These are phyloP conservation scores for Chlorella sp. DNA, from an alignment of 139 green algal species.

Conservation along the genomic window DNA sequence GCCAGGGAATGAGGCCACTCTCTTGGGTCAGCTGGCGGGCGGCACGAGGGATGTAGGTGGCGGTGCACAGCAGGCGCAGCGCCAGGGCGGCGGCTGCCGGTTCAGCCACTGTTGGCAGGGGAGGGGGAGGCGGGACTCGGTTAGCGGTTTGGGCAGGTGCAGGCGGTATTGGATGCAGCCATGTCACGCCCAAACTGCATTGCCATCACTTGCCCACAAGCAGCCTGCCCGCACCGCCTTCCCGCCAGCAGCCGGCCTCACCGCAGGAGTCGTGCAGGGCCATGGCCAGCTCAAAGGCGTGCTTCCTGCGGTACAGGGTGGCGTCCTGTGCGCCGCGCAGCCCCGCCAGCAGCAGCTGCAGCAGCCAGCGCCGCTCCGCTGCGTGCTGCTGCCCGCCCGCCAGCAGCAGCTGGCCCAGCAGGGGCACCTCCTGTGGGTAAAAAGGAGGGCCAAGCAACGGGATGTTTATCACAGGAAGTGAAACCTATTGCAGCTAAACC, in stretches of 20 bases:
- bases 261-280: constrained; percentile 37
- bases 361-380: constrained; percentile 64
- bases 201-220: too few relatives aligned
- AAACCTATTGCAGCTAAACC: too few relatives aligned
- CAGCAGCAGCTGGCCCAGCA: constrained; percentile 54
- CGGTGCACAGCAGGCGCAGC: constrained; percentile 41
- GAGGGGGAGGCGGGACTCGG: too few relatives aligned
- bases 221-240: too few relatives aligned
- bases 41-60: constrained; percentile 27
- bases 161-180: too few relatives aligned
- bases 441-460: too few relatives aligned
- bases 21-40: constrained; percentile 42
- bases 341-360: constrained; percentile 68
- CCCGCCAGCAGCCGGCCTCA: background rate
- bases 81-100: background rate
- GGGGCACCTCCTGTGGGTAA: constrained; percentile 46
- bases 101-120: constrained; percentile 35
- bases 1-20: constrained; percentile 41
- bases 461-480: too few relatives aligned
- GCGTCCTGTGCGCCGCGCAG: constrained; percentile 44
- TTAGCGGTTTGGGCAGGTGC: too few relatives aligned
- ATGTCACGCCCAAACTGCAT: too few relatives aligned
- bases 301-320: constrained; percentile 32
- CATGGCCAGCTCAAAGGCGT: constrained; percentile 65
- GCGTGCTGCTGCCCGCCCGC: constrained; percentile 26